Evolutionary conservation across 352 stramenopile genomes (phyloP).

Genomic region (Globisporangium radiosum): DNA sequence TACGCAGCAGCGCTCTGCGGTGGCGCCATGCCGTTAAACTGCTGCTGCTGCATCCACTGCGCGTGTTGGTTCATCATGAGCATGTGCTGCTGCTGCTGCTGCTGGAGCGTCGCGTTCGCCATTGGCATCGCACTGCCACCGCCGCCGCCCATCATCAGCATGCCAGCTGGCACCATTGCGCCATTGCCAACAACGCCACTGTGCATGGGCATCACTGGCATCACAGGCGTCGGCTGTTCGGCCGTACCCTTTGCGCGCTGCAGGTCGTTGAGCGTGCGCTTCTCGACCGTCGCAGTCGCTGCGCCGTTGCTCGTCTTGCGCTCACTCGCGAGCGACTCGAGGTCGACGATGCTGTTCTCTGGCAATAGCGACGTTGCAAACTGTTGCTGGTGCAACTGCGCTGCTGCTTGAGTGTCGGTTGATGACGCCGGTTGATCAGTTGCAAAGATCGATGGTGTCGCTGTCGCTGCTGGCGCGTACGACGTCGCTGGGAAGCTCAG

Average conservation of each 20-base stretch:
- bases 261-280: constrained; percentile 53
- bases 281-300: constrained; percentile 19
- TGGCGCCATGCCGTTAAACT: constrained; percentile 2
- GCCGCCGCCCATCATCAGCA: constrained; percentile 31
- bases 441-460: constrained; percentile 3
- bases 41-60: constrained; percentile 9
- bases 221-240: constrained; percentile 29
- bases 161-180: constrained; percentile 15
- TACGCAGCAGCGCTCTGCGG: constrained; percentile 1
- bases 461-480: constrained; percentile 3
- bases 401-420: background rate
- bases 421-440: too few species aligned
- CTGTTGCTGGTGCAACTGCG: constrained; percentile 11
- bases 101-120: background rate
- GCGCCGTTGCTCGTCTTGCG: constrained; percentile 31
- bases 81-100: constrained; percentile 20
- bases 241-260: constrained; percentile 32
- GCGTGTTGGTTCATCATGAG: constrained; percentile 17
- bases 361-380: constrained; percentile 50
- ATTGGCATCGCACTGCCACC: constrained; percentile 18
- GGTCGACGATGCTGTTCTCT: constrained; percentile 65
- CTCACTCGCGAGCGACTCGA: constrained; percentile 42
- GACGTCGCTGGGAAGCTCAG: constrained; percentile 31
- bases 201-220: constrained; percentile 22
- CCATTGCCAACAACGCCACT: constrained; percentile 1